A percentile compares a stretch with the other conserved stretches of the same genome.
Conservation (phyloP, 2,329 filamentous ascomycete genomes). For the Byssothecium circinans region DNA sequence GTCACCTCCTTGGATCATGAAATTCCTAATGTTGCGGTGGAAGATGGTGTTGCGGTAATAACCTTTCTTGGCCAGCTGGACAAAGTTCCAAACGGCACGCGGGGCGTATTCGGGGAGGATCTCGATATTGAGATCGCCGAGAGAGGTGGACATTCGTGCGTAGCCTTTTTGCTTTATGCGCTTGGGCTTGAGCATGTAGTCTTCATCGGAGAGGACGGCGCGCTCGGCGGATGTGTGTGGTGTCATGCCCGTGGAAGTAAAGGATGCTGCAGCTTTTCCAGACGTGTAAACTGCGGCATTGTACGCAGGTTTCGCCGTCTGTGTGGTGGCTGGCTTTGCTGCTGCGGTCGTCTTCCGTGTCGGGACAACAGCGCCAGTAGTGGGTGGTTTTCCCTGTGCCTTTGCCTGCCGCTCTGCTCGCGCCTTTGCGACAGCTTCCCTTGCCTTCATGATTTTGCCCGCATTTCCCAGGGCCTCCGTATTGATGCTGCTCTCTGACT, state of each 20-base stretch:
- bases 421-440: conserved; percentile 89
- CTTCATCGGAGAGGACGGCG: conserved; percentile 86
- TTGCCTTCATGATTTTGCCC: conserved; percentile 84
- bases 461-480: conserved; percentile 74
- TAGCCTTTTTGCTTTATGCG: conserved; percentile 90
- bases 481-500: conserved; percentile 73
- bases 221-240: conserved; percentile 87
- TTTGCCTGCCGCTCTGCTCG: conserved; percentile 66
- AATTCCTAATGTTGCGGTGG: conserved; percentile 90
- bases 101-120: conserved; percentile 89
- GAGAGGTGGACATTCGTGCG: conserved; percentile 81
- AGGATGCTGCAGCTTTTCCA: conserved; percentile 86
- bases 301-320: conserved; percentile 49
- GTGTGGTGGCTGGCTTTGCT: conserved; percentile 50
- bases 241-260: conserved; percentile 92
- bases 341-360: conserved; percentile 24
- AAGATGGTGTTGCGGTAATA: conserved; percentile 86
- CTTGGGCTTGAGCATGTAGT: conserved; percentile 92
- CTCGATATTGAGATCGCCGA: conserved; percentile 84
- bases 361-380: conserved; percentile 20
- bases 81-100: conserved; percentile 95
- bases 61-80: conserved; percentile 81
- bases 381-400: conserved; percentile 28
- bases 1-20: conserved; percentile 98
- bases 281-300: conserved; percentile 92